Evolutionary conservation across 441 rosid genomes (phyloP).

Genomic region (Pelargonium myrrhifolium): DNA sequence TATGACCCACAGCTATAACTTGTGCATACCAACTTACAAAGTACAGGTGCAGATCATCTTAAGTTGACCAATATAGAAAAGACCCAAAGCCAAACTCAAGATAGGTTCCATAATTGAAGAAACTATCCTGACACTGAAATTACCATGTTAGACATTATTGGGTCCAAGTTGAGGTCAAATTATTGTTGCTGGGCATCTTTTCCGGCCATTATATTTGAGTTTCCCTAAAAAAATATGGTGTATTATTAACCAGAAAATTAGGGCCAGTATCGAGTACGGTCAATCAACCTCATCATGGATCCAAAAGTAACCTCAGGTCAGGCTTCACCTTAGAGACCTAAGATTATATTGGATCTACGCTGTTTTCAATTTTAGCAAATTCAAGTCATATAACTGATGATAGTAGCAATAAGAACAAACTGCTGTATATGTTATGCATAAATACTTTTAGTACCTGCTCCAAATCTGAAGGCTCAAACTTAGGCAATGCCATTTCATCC

Average conservation of each 20-base stretch:
- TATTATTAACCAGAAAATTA: background rate
- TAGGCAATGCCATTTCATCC: slow-evolving; percentile 53
- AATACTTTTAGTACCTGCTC: slow-evolving; percentile 36
- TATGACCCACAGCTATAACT: background rate
- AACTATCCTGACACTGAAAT: slow-evolving; percentile 1
- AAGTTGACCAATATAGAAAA: background rate
- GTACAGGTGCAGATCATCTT: slow-evolving; percentile 9
- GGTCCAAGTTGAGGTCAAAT: background rate
- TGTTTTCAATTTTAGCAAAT: slow-evolving; percentile 9
- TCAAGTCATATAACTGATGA: slow-evolving; percentile 7
- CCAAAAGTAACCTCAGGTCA: background rate
- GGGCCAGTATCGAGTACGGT: background rate
- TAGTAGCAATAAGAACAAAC: slow-evolving; percentile 9
- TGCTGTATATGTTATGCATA: background rate
- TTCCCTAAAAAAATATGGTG: background rate
- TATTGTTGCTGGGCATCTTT: background rate
- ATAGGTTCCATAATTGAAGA: background rate
- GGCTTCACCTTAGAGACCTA: slow-evolving; percentile 7
- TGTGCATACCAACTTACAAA: slow-evolving; percentile 3
- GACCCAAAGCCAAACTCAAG: background rate
- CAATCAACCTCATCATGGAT: slow-evolving; percentile 8
- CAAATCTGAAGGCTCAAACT: slow-evolving; percentile 40
- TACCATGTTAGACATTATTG: background rate
- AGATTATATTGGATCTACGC: slow-evolving; percentile 11
- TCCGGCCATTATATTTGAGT: background rate